Evolutionary conservation across 768 basidiomycete genomes (phyloP), one percentile per base, ranked within the genome.

Genomic region (Mycena kentingensis): DNA sequence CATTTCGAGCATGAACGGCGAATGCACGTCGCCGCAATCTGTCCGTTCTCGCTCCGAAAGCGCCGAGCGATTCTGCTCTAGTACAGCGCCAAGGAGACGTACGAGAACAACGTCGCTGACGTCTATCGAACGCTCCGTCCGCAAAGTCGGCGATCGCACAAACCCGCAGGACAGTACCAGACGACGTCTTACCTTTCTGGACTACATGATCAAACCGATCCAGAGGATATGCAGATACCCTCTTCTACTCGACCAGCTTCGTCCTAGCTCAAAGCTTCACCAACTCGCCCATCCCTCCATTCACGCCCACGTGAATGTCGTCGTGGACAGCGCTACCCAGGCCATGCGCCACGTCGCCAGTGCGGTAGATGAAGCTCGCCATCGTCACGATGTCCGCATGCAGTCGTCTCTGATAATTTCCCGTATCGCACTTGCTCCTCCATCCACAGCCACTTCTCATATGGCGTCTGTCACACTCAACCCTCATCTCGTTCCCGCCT

Each of bases 181-280:
- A 18, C 67, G 72, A 12, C 80, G 81, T 19, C 78, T 90, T 31
- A 77, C 78, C 51, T 84, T 90, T 67, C 73, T 82, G 60, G 96
- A 98, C 71, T 94, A 94, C 65, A 79, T 98, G 72, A 98, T 99
- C 73, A 93, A 93, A 69, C 96, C 96, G n/a, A 81, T 98, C 15
- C 96, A 99, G 69, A 78, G 94, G 45, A 88, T 99, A 44, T 98
- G 95, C 80, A 90, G 87, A 61, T 99, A 99, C 65, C 93, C 94
- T 16, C 79, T 98, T 45, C 78, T 99, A 8, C 81, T 99, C 38
- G 86, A 85, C 51, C 85, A 89, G 61, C 78, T 97, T 29, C 68
- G 69, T 44, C 67, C 73, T 4, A 63, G 70, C 13, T 73, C 73
- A 55, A 51, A 65, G 13, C 48, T 70, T 25, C 64, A 63, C 32